Evolutionary conservation across 2,329 filamentous ascomycete species (phyloP), one percentile per base, ranked within the genome.

Genomic region (Ophiostoma perfectum): DNA sequence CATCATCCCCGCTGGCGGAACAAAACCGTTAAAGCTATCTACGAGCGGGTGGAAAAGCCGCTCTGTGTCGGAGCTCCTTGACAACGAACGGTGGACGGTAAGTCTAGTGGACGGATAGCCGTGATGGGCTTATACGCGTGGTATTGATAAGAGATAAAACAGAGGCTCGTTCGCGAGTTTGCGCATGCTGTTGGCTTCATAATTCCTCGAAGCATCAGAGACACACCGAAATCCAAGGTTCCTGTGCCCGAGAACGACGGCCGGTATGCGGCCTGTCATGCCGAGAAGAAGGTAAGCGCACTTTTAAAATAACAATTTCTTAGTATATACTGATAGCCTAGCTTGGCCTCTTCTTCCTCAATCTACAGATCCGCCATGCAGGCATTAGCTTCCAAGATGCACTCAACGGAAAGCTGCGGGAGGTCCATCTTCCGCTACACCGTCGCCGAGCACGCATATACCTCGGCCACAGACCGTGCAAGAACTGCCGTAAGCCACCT

Each of bases 381-480:
- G 45, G 36, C 3, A 6, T 70, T 0, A 38, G 45, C 9, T 64
- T 72, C 1, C 4, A 18, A 2, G 68, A 71, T 0, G 68, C 69
- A 0, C 67, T 72, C 3, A 5, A 64, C 0, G 71, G 71, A 39
- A n/a, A 63, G 3, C 68, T 72, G 1, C 58, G 42, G 0, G 9
- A 39, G 0, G 42, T 11, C 0, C 2, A 66, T 0, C 66, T 72
- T 9, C 68, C 70, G 2, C 63, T 58, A 12, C 8, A 42, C n/a
- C 65, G 64, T 0, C 42, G 58, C 18, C 16, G 16, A 3, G 71
- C 71, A 12, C 49, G 16, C 11, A 66, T 72, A 7, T 45, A 70
- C 6, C 67, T 71, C 0, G 70, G 71, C 3, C 71, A 71, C 52
- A 70, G 65, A 39, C 70, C 71, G 1, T 72, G 71, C 68, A 69